Percentiles rank a stretch among this genome's conserved stretches.
phyloP scores from a whole-genome alignment of 768 basidiomycete genomes.

The Lactarius vividus region DNA sequence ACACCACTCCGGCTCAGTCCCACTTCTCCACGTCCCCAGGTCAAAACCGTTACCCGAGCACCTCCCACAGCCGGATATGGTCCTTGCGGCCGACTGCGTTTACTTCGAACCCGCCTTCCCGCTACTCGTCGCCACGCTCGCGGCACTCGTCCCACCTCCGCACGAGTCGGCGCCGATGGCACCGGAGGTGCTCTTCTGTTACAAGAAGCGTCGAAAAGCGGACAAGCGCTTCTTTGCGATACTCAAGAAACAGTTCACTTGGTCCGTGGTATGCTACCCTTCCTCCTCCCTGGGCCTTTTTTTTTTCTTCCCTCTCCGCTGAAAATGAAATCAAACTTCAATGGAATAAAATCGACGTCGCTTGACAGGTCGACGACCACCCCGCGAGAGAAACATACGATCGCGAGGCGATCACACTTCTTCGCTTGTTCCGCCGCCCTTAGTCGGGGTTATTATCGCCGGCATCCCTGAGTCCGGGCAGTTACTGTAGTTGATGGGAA shows the following conservation, averaged over 20 bases:
- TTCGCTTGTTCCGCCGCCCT: conserved; percentile 41
- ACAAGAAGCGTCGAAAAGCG: conserved; percentile 92
- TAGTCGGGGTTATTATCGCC: background rate
- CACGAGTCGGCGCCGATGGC: conserved; percentile 19
- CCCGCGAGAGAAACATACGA: conserved; percentile 55
- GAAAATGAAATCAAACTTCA: background rate
- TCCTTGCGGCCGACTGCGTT: conserved; percentile 92
- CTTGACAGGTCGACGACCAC: conserved; percentile 59
- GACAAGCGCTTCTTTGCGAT: conserved; percentile 84
- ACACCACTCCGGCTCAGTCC: background rate
- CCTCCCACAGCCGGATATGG: conserved; percentile 55
- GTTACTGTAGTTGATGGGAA: background rate
- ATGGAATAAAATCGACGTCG: background rate
- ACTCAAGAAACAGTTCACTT: conserved; percentile 73
- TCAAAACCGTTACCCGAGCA: conserved; percentile 52
- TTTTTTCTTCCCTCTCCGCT: background rate
- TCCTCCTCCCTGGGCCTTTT: background rate
- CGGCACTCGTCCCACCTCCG: conserved; percentile 47
- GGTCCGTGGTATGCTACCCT: conserved; percentile 52
- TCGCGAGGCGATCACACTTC: conserved; percentile 64
- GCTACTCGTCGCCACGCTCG: conserved; percentile 76
- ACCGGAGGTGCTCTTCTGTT: conserved; percentile 79
- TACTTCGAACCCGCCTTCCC: conserved; percentile 95
- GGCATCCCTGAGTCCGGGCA: background rate
- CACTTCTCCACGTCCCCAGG: conserved; percentile 42